These are phyloP conservation scores for Globisporangium mamillatum DNA, from an alignment of 352 stramenopile genomes.

Conservation along the genomic window DNA sequence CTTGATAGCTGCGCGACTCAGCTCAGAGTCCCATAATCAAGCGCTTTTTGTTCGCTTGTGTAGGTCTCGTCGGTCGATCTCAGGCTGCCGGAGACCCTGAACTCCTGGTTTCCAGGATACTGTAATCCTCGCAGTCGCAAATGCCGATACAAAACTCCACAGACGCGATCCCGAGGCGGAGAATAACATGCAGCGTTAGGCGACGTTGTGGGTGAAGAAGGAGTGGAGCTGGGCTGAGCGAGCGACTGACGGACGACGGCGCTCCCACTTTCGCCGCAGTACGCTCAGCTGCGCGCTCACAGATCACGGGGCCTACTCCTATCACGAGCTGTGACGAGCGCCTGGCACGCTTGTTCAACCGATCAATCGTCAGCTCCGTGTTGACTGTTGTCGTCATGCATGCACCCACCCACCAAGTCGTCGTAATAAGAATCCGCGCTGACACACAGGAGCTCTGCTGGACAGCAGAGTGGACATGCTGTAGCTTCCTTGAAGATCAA, in stretches of 20 bases:
- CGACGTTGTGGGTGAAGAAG: neutral
- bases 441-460: neutral
- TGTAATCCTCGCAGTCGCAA: neutral
- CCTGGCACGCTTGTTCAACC: neutral
- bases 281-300: constrained; percentile 6
- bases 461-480: neutral
- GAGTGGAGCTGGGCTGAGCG: neutral
- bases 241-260: neutral
- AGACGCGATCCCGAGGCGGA: neutral
- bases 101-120: neutral
- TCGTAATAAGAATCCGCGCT: neutral
- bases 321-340: neutral
- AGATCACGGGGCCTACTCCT: constrained; percentile 2
- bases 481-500: constrained; percentile 3
- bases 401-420: neutral
- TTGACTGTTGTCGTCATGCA: neutral
- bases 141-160: neutral
- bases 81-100: neutral
- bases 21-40: neutral
- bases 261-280: neutral
- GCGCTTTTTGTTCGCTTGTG: neutral
- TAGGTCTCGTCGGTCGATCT: neutral
- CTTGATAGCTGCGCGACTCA: neutral
- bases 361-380: neutral
- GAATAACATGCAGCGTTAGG: neutral